Base-by-base conservation (phyloP, 768 basidiomycete genomes). In the Leccinum olivaceopallidum region DNA sequence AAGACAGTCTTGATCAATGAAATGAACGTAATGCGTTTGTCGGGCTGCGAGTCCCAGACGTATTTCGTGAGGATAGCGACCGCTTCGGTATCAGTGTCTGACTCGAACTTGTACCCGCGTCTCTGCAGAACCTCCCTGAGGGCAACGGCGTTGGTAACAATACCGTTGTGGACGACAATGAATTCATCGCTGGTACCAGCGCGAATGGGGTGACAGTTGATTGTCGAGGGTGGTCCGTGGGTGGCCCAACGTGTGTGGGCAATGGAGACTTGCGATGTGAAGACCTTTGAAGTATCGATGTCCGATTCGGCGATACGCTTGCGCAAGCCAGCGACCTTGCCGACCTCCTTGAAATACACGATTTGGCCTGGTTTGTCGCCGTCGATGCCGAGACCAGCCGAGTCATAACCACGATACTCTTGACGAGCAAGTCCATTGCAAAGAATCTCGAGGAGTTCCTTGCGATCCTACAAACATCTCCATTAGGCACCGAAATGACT, bases 161-260 rank as follows among this genome's bases (percentile, higher is more conserved):
- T 98, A 71, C 97, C 97, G 69, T 99, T 98, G 84, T 99, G 97
- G 28, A 99, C 95, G 67, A 98, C 78, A 60, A 88, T 85, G 79
- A 99, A 98, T 70, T 98, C 95, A 61, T 83, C 80, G 57, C 75
- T 80, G 26, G 84, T 78, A 69, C 96, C 94, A 16, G 90, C 92
- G 69, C 88, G 88, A 69, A 97, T 85, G 57, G 97, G 97, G 75
- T 99, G 97, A 78, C 96, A 98, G 78, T 99, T 99, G 68, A 83
- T 75, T 56, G 86, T 83, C 4, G 88, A 90, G 22, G 95, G 95
- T 20, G 88, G 85, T 39, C 97, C 97, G 72, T 99, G 97, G 20
- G 97, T 99, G 2, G 97, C 97, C 97, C 97, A 99, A 65, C 97
- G 92, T 13, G 97, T 99, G 79, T 99, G 97, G 13, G 96, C 96